Conservation (phyloP, 345 rosid species). For the Populus nigra region DNA sequence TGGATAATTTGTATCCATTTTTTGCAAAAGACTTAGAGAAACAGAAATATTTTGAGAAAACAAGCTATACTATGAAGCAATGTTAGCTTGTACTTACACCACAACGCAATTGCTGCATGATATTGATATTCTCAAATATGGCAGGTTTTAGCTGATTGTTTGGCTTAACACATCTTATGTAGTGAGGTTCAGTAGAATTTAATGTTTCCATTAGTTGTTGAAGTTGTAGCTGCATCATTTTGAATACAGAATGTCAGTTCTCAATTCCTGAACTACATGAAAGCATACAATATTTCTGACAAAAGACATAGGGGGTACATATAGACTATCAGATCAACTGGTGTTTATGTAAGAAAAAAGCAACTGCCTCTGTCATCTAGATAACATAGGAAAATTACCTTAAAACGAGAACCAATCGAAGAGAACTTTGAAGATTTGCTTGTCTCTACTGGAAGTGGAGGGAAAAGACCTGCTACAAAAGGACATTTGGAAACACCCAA, state of each 20-base stretch:
- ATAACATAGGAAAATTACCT: constrained; percentile 45
- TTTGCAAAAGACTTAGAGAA: background rate
- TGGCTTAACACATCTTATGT: constrained; percentile 96
- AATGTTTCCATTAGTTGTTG: constrained; percentile 84
- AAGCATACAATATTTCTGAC: background rate
- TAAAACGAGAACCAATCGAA: constrained; percentile 91
- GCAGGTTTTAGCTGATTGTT: constrained; percentile 92
- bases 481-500: constrained; percentile 70
- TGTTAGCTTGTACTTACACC: constrained; percentile 60
- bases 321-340: background rate
- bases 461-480: constrained; percentile 90
- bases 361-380: background rate
- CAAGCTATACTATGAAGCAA: constrained; percentile 9
- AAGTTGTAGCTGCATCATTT: constrained; percentile 77
- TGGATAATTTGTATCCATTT: background rate
- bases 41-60: background rate
- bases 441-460: constrained; percentile 82
- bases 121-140: constrained; percentile 83
- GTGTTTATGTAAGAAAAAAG: background rate
- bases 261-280: constrained; percentile 7
- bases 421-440: constrained; percentile 91
- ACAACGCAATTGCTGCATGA: constrained; percentile 95
- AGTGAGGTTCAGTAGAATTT: constrained; percentile 94
- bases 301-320: background rate
- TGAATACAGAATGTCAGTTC: constrained; percentile 20